phyloP scores from a whole-genome alignment of 441 rosid species.

The Erysimum cheiri region DNA sequence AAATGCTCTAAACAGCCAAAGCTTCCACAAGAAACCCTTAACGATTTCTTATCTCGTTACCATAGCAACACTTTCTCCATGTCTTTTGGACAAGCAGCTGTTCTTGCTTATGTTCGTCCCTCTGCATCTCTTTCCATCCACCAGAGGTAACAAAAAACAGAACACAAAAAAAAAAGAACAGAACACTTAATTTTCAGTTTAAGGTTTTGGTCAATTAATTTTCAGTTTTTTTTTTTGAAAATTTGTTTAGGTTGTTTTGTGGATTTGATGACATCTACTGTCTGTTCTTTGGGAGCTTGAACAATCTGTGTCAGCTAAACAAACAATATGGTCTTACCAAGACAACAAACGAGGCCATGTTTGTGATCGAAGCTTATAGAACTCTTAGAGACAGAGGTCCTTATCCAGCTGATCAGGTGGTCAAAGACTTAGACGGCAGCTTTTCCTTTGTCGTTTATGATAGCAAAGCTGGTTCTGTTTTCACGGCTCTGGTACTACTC shows the following conservation, averaged over 20 bases:
- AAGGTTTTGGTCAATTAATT: background rate
- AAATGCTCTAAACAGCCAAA: constrained; percentile 60
- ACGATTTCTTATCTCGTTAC: constrained; percentile 58
- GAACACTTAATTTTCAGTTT: background rate
- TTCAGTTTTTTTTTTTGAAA: background rate
- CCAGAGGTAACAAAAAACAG: constrained; percentile 55
- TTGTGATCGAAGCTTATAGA: constrained; percentile 79
- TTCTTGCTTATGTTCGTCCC: constrained; percentile 64
- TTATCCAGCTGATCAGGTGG: constrained; percentile 90
- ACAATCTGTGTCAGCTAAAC: constrained; percentile 67
- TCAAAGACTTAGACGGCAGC: constrained; percentile 81
- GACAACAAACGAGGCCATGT: constrained; percentile 75
- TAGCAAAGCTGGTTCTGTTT: constrained; percentile 65
- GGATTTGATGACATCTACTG: constrained; percentile 82
- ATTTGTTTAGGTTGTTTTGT: constrained; percentile 69
- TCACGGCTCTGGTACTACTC: constrained; percentile 68
- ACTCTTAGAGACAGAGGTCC: constrained; percentile 96
- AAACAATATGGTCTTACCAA: constrained; percentile 84
- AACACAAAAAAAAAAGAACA: background rate
- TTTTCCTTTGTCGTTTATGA: constrained; percentile 89
- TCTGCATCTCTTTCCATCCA: constrained; percentile 42
- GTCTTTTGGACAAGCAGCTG: constrained; percentile 63
- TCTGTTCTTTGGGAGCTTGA: constrained; percentile 78
- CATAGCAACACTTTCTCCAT: constrained; percentile 64
- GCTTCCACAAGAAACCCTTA: constrained; percentile 62